Base-by-base conservation (phyloP, 2,329 filamentous ascomycete genomes). In the Alternaria conjuncta region DNA sequence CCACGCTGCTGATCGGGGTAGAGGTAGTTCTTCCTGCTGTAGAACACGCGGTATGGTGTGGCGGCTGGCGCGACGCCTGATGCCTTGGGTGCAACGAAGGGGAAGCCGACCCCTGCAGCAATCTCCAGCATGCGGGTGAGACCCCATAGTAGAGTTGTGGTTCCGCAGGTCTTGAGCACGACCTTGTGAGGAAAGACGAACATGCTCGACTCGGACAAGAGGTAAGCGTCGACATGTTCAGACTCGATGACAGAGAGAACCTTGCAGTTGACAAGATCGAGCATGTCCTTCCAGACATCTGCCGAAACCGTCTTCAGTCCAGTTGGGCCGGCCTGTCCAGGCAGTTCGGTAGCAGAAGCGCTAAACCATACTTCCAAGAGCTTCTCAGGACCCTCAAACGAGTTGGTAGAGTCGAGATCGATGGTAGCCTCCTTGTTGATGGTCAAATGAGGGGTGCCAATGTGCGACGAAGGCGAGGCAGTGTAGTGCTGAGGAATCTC, bases 141-240 rank as follows among this genome's bases (percentile, higher is more conserved):
- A 20, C 96, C 96, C 51, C 92, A 90, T 7, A 99, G 88, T 57
- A 99, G 85, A 3, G 96, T 99, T 13, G 96, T 99, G 23, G 96
- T 99, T 64, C 96, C 96, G 76, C 96, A 99, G 8, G 96, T 99
- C 88, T 99, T 99, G 71, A 99, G 86, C 65, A 99, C 97, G 68
- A 99, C 88, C 86, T 99, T 99, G 88, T 99, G 96, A n/a, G 94
- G 94, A 82, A 97, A 99, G 73, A 99, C 93, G 79, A 99, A 99
- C 94, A 99, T 97, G 91, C 96, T 98, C 44, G 96, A 98, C 84
- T 99, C 96, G 67, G 96, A 99, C 60, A 99, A 87, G 7, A 99
- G 89, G 79, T 99, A 99, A 69, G 96, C 95, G 78, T 99, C 96
- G 73, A 98, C 92, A 78, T 95, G 90, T 68, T 97, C 94, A 23